Evolutionary conservation across 2,329 filamentous ascomycete genomes (phyloP), one percentile per base, ranked within the genome.

Genomic region (Mollisia scopiformis): DNA sequence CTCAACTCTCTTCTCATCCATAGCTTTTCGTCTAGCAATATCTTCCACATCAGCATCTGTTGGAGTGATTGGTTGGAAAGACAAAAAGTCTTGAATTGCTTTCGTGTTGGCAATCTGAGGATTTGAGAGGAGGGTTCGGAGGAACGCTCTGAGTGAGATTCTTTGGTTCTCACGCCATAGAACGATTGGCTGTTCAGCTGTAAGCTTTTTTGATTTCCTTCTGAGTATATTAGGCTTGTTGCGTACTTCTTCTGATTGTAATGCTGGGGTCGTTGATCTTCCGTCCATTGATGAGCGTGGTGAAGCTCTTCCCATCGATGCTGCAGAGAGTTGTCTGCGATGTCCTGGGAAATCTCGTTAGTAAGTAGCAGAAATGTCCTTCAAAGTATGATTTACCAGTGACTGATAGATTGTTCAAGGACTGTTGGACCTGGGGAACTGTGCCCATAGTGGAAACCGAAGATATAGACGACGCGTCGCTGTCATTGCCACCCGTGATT

Each of bases 131-230:
- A 98, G 81, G 21, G 89, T 92, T 43, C 95, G 86, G n/a, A 99
- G 78, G 74, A 95, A 98, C 0, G 95, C 93, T 57, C 95, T 86
- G 4, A 99, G 80, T 1, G 94, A 98, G 19, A 98, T 90, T 67
- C 95, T 86, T 76, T 98, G 95, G 67, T 87, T 90, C 78, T 99
- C 95, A 41, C 95, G 86, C 78, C 90, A 93, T 16, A 98, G 79
- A 0, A 86, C 78, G 3, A 91, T 75, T 23, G 81, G 79, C 73
- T 87, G 59, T 43, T 63, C 59, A 71, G 30, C 31, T 54, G 41
- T 61, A 47, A 57, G 53, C 39, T 52, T 57, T 37, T 55, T 57
- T 11, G 10, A 2, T 25, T 28, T 33, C 30, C 16, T 33, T 52
- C 14, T 62, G 14, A 31, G 21, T 39, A 46, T 58, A 37, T 21